A percentile compares a stretch with the other conserved stretches of the same genome.
These are phyloP conservation scores for Hypoxylon sp. DNA, from an alignment of 2,329 filamentous ascomycete species.

Conservation along the genomic window DNA sequence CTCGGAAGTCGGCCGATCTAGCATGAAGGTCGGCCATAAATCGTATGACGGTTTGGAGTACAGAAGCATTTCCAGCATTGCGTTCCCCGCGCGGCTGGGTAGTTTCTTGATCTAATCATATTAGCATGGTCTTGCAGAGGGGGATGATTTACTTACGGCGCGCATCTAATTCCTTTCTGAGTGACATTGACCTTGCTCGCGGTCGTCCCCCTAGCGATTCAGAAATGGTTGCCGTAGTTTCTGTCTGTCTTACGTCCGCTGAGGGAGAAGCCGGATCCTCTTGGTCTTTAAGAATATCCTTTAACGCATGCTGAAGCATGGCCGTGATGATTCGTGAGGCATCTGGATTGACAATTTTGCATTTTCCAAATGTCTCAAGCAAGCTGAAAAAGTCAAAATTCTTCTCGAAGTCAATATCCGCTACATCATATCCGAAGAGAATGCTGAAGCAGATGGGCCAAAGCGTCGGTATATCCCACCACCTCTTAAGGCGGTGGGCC, in stretches of 20 bases:
- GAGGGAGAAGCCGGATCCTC: slow-evolving; percentile 68
- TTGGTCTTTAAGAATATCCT: slow-evolving; percentile 73
- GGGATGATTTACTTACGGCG: slow-evolving; percentile 58
- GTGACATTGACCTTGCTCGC: slow-evolving; percentile 73
- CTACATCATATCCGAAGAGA: slow-evolving; percentile 85
- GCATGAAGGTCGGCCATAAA: slow-evolving; percentile 83
- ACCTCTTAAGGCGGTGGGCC: slow-evolving; percentile 82
- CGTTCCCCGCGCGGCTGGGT: slow-evolving; percentile 60
- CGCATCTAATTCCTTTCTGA: slow-evolving; percentile 68
- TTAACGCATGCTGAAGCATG: slow-evolving; percentile 89
- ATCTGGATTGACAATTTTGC: slow-evolving; percentile 79
- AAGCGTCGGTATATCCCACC: slow-evolving; percentile 86
- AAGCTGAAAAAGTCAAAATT: slow-evolving; percentile 81
- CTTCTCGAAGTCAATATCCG: slow-evolving; percentile 76
- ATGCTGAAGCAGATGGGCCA: slow-evolving; percentile 93
- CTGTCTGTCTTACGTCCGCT: slow-evolving; percentile 39
- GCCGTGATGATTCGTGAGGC: slow-evolving; percentile 82
- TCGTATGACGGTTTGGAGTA: slow-evolving; percentile 80
- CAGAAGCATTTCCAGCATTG: slow-evolving; percentile 68
- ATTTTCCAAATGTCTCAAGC: slow-evolving; percentile 76
- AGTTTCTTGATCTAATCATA: slow-evolving; percentile 50
- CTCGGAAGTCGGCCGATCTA: slow-evolving; percentile 81
- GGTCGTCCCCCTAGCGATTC: slow-evolving; percentile 52
- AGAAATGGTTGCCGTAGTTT: slow-evolving; percentile 41
- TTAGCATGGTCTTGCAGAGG: slow-evolving; percentile 30